Evolutionary conservation across 441 rosid genomes (phyloP).

Genomic region (Flueggea neowawraea): DNA sequence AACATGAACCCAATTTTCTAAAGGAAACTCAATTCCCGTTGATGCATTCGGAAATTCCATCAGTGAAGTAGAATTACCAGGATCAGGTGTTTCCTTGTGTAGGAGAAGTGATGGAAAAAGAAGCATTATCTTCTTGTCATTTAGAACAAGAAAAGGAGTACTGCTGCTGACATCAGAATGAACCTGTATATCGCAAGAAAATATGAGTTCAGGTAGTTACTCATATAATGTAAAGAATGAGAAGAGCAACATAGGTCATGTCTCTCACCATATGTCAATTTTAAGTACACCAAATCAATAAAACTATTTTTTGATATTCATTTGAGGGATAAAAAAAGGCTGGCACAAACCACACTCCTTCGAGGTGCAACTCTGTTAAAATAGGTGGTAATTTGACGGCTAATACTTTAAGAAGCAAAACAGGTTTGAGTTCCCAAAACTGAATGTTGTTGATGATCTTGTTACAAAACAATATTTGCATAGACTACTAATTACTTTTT

Average conservation of each 20-base stretch:
- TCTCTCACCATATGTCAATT: no score
- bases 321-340: no score
- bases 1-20: constrained; percentile 65
- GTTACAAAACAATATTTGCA: no score
- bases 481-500: no score
- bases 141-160: constrained; percentile 56
- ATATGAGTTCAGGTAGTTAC: constrained; percentile 5
- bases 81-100: constrained; percentile 36
- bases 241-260: neutral
- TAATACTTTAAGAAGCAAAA: no score
- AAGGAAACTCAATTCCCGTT: constrained; percentile 34
- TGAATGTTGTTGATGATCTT: no score
- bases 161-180: constrained; percentile 23
- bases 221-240: neutral
- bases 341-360: no score
- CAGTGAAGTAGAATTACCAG: constrained; percentile 26
- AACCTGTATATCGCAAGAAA: constrained; percentile 32
- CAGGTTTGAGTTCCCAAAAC: no score
- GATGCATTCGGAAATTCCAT: constrained; percentile 35
- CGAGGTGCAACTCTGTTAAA: no score
- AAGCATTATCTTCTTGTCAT: constrained; percentile 50
- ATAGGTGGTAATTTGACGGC: no score
- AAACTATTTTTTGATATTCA: no score
- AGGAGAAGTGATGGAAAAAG: constrained; percentile 40
- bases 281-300: no score